These are phyloP conservation scores for Aspergillus asperescens DNA, from an alignment of 495 filamentous ascomycete genomes.

Conservation along the genomic window DNA sequence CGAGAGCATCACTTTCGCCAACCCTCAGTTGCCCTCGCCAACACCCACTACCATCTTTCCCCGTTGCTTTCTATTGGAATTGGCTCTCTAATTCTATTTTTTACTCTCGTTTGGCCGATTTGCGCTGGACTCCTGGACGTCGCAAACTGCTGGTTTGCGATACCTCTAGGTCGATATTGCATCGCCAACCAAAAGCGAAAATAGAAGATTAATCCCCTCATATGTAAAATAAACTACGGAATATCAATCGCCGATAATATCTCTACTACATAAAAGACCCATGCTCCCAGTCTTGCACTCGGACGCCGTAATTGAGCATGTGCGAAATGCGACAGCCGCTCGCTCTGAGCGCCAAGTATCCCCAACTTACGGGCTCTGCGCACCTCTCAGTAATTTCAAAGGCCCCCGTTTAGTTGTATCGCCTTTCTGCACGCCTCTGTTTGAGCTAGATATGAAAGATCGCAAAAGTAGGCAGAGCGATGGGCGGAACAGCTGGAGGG, in stretches of 20 bases:
- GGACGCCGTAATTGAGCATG: not conserved
- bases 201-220: not conserved
- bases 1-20: constrained; percentile 39
- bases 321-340: constrained; percentile 12
- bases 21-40: constrained; percentile 28
- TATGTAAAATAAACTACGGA: not conserved
- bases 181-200: not conserved
- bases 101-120: not conserved
- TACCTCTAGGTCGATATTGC: not conserved
- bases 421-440: not conserved
- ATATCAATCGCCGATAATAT: constrained; percentile 1
- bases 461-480: not conserved
- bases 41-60: constrained; percentile 17
- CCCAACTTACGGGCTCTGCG: not conserved
- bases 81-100: not conserved
- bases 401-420: not conserved
- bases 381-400: not conserved
- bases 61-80: not conserved
- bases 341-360: constrained; percentile 1
- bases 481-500: constrained; percentile 11
- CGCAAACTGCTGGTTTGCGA: constrained; percentile 18
- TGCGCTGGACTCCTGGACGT: constrained; percentile 11
- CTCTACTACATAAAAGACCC: not conserved
- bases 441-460: not conserved
- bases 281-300: not conserved